phyloP scores from a whole-genome alignment of 2,329 filamentous ascomycete genomes.

The Fusarium sp. region DNA sequence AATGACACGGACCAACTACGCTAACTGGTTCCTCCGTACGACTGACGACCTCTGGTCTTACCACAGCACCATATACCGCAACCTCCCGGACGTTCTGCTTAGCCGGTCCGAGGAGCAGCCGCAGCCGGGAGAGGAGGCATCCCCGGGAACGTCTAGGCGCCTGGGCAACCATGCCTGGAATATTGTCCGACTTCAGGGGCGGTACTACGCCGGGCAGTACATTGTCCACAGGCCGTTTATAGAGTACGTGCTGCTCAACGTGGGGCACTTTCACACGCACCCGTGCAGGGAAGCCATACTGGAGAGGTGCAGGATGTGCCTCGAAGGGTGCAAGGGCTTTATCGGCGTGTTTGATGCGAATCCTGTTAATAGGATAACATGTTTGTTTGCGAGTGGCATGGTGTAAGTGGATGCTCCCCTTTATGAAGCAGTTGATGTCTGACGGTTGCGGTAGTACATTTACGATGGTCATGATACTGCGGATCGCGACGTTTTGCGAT shows the following conservation, averaged over 20 bases:
- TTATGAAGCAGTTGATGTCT: neutral
- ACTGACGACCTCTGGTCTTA: constrained; percentile 44
- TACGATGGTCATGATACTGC: constrained; percentile 41
- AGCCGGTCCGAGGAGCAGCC: neutral
- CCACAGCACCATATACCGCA: constrained; percentile 44
- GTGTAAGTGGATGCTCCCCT: constrained; percentile 33
- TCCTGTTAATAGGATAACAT: constrained; percentile 41
- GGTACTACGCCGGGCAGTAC: constrained; percentile 47
- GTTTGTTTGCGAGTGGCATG: constrained; percentile 47
- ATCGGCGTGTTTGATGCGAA: constrained; percentile 45
- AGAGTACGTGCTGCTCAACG: constrained; percentile 45
- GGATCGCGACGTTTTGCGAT: constrained; percentile 39
- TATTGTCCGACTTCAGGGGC: constrained; percentile 42
- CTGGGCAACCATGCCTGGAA: constrained; percentile 48
- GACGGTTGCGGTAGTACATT: neutral
- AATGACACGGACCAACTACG: constrained; percentile 35
- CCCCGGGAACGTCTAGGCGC: neutral
- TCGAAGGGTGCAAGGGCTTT: constrained; percentile 41
- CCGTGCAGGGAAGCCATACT: constrained; percentile 39
- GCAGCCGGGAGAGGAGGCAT: neutral
- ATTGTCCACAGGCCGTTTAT: constrained; percentile 48
- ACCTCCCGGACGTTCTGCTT: constrained; percentile 41
- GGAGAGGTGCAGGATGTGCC: constrained; percentile 37
- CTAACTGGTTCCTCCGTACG: constrained; percentile 43
- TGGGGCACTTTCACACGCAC: constrained; percentile 38